A percentile compares a stretch with the other conserved stretches of the same genome.
These are phyloP conservation scores for Raphanus hybrid DNA, from an alignment of 441 rosid genomes.

Conservation along the genomic window DNA sequence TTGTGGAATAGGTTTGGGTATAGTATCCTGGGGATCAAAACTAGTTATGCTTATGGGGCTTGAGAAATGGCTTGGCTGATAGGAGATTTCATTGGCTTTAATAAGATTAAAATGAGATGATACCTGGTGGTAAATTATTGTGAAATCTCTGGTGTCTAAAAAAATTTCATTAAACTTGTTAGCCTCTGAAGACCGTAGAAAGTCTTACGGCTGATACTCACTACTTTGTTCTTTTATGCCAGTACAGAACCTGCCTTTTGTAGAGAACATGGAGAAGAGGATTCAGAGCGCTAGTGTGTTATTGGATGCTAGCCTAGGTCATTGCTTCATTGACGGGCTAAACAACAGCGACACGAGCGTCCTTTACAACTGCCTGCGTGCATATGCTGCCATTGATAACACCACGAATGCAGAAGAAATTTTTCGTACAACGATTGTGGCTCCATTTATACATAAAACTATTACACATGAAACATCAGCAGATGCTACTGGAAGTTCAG, in stretches of 20 bases:
- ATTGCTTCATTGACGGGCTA: constrained; percentile 91
- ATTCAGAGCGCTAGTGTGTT: constrained; percentile 84
- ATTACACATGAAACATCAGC: constrained; percentile 62
- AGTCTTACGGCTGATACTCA: not conserved
- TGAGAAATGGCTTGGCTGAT: too few species aligned
- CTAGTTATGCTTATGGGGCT: constrained; percentile 18
- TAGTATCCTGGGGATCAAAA: constrained; percentile 10
- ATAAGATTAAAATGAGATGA: not conserved
- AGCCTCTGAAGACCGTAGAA: constrained; percentile 16
- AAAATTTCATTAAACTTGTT: constrained; percentile 8
- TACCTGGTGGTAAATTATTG: constrained; percentile 17
- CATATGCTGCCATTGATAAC: constrained; percentile 95
- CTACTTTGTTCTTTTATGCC: constrained; percentile 35
- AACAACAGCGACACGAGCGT: constrained; percentile 83
- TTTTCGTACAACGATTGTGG: constrained; percentile 75
- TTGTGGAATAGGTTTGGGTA: not conserved
- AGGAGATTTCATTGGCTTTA: too few species aligned
- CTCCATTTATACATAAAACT: constrained; percentile 72
- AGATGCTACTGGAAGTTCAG: constrained; percentile 57
- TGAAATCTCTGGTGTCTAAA: not conserved
- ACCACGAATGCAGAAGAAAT: constrained; percentile 80
- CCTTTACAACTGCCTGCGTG: constrained; percentile 93
- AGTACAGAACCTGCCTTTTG: constrained; percentile 15
- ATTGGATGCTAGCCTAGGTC: constrained; percentile 94
- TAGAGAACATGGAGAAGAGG: constrained; percentile 55